Base-by-base conservation (phyloP, 2,329 filamentous ascomycete genomes). In the Penicillium sp. region DNA sequence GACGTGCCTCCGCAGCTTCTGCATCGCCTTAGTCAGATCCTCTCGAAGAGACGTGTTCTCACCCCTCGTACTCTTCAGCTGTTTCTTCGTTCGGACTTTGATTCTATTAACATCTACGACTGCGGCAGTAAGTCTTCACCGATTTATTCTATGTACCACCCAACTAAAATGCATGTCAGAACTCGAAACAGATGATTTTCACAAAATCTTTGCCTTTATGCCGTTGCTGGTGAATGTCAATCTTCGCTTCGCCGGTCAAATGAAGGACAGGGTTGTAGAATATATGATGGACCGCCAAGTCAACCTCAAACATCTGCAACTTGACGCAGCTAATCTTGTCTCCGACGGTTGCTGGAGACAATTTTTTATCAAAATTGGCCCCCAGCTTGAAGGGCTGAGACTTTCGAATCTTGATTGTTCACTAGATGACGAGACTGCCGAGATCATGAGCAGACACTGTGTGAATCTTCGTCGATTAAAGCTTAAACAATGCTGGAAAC, bases 261-360 rank as follows among this genome's bases (percentile, higher is more conserved):
- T 97, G 79, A 96, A 96, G 72, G 89, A 97, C 65, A 79, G 80
- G 40, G 88, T 91, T 43, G 81, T 97, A 71, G 83, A 90, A 52
- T 96, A 93, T 69, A 82, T 97, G 66, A 78, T 90, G 20, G 85
- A 85, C 55, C 88, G 90, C 48, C 81, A 88, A 50, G 82, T 84
- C 50, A 73, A 81, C 8, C 77, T 97, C n/a, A 82, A 85, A 59
- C 81, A 84, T 56, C 79, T 97, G 45, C 89, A 91, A 61, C 80
- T 97, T 0, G 87, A 94, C 61, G 90, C 91, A 11, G 85, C 90
- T 9, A 97, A 96, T 63, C 83, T 97, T 0, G 77, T 97, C 16
- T 86, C 87, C 9, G 86, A 94, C 59, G 77, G 81, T 3, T 85
- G 84, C 67, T 97, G 92, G 92, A 79, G 82, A 52, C 78, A 82